Conservation (phyloP, 2,329 filamentous ascomycete species). For the Purpureocillium takamizusanense region DNA sequence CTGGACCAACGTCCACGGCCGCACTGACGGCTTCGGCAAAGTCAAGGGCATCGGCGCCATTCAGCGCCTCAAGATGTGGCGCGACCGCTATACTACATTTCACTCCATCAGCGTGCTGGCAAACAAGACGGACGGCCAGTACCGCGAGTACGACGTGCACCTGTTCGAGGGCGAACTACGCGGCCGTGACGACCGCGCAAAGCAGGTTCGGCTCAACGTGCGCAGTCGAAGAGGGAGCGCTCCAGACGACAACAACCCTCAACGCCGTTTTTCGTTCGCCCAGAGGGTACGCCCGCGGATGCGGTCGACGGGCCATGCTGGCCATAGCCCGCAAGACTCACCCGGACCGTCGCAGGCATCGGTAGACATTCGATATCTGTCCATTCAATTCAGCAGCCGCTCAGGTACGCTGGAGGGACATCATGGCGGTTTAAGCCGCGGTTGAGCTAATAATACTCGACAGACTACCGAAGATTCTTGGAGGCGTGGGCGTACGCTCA, state of each 20-base stretch:
- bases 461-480: constrained; percentile 38
- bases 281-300: constrained; percentile 31
- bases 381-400: constrained; percentile 38
- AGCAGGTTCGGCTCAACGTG: constrained; percentile 33
- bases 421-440: too few species aligned
- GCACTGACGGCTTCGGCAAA: constrained; percentile 40
- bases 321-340: constrained; percentile 11
- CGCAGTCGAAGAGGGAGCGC: constrained; percentile 31
- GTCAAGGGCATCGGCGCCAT: constrained; percentile 41
- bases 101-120: constrained; percentile 40
- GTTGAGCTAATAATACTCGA: too few species aligned
- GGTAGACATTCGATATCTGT: constrained; percentile 37
- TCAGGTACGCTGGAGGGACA: constrained; percentile 29
- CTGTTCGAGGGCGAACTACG: constrained; percentile 37
- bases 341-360: constrained; percentile 12
- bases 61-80: constrained; percentile 43
- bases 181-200: constrained; percentile 35
- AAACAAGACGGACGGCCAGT: constrained; percentile 34
- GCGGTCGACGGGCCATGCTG: constrained; percentile 18
- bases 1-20: constrained; percentile 40
- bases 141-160: constrained; percentile 38
- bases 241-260: constrained; percentile 21
- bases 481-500: constrained; percentile 37
- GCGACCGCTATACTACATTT: constrained; percentile 35
- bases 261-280: constrained; percentile 33